Conservation (phyloP, 164 flowering plant species). For the Litsea cubeba region DNA sequence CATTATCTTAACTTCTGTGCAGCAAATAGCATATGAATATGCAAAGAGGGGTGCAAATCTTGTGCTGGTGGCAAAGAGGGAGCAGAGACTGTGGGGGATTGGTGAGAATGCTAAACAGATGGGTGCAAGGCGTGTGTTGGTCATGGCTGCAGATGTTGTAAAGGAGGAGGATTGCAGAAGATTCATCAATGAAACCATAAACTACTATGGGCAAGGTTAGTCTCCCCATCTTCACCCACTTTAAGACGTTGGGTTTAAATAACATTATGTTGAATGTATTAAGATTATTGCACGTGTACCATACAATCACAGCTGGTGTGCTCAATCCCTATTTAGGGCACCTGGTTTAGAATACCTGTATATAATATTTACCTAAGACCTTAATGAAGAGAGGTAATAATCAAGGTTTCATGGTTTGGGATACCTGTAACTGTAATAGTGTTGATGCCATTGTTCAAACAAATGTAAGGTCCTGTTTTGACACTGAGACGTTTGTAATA, state of each 20-base stretch:
- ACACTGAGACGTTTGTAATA: no score
- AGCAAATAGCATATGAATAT: conserved; percentile 95
- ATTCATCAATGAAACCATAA: conserved; percentile 60
- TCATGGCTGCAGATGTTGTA: conserved; percentile 87
- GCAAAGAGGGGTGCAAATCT: conserved; percentile 73
- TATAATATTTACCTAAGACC: no score
- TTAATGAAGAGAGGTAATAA: no score
- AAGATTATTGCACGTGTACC: no score
- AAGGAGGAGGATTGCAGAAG: conserved; percentile 87
- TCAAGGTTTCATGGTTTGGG: no score
- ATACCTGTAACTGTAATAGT: no score
- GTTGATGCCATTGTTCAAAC: no score
- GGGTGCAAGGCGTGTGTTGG: conserved; percentile 71
- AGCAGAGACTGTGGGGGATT: conserved; percentile 51
- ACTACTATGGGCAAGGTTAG: conserved; percentile 60
- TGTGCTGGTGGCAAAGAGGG: conserved; percentile 79
- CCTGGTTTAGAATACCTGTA: no score
- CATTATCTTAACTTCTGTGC: conserved; percentile 2
- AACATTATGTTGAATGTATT: background rate
- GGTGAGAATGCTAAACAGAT: conserved; percentile 56
- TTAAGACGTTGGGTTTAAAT: conserved; percentile 1
- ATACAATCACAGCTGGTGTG: no score
- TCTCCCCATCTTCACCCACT: background rate
- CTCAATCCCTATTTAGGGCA: no score
- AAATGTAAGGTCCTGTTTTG: no score